These are phyloP conservation scores for Brassica napus DNA, from an alignment of 345 rosid species.

Conservation along the genomic window DNA sequence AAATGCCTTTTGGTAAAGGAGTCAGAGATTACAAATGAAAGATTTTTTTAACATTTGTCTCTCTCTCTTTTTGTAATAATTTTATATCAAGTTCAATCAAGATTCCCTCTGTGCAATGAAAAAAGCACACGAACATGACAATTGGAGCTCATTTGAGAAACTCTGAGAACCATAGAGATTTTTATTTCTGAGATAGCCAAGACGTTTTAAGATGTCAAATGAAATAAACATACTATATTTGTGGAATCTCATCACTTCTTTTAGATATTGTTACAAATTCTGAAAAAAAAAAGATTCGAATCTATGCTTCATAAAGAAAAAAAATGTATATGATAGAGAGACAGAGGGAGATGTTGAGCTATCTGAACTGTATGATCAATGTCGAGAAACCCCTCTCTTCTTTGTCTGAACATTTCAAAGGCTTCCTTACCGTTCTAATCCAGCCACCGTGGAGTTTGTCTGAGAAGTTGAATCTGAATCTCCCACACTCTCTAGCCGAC, in stretches of 20 bases:
- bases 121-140: no score
- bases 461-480: conserved; percentile 44
- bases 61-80: neutral
- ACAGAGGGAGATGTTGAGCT: neutral
- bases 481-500: conserved; percentile 53
- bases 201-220: no score
- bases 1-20: neutral
- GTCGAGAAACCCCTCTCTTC: conserved; percentile 10
- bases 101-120: neutral
- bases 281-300: conserved; percentile 24
- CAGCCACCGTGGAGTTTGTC: conserved; percentile 49
- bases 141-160: no score
- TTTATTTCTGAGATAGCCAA: no score
- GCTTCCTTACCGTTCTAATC: conserved; percentile 45
- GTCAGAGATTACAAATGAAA: conserved; percentile 4
- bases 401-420: conserved; percentile 6
- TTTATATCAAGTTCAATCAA: neutral
- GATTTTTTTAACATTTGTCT: neutral
- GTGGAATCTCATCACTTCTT: neutral
- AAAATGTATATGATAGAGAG: neutral
- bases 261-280: conserved; percentile 26
- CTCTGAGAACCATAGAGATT: no score
- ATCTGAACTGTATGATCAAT: conserved; percentile 30
- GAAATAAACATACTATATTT: neutral
- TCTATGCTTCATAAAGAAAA: conserved; percentile 15